Evolutionary conservation across 2,329 filamentous ascomycete genomes (phyloP).

Genomic region (Endocalyx cinctus): DNA sequence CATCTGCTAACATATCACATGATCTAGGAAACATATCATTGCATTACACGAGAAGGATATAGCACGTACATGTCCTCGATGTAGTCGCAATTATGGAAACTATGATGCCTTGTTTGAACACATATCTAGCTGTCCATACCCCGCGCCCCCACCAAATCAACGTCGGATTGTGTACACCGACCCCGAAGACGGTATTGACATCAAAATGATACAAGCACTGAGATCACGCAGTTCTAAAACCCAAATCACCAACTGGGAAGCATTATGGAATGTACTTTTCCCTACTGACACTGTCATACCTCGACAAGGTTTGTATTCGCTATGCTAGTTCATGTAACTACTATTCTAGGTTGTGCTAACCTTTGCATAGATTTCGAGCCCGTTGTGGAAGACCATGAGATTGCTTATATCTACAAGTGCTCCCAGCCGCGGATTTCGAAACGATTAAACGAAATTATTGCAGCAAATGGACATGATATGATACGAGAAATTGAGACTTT

Average conservation of each 20-base stretch:
- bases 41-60: constrained; percentile 4
- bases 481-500: neutral
- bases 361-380: too few species aligned
- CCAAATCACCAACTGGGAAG: constrained; percentile 1
- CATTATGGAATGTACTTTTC: constrained; percentile 1
- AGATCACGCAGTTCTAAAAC: neutral
- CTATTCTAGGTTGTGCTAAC: too few species aligned
- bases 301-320: neutral
- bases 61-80: constrained; percentile 4
- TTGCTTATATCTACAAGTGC: too few species aligned
- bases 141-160: constrained; percentile 3
- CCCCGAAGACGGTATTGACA: constrained; percentile 7
- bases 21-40: constrained; percentile 11
- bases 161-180: neutral
- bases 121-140: constrained; percentile 2
- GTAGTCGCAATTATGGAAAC: neutral
- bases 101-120: constrained; percentile 2
- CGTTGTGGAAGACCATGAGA: too few species aligned
- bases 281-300: neutral
- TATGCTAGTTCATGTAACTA: too few species aligned
- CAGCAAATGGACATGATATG: too few species aligned
- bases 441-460: too few species aligned
- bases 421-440: too few species aligned
- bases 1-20: too few species aligned
- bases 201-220: neutral